Evolutionary conservation across 371 early-diverging fungal species (phyloP), one percentile per base, ranked within the genome.

Genomic region (Apophysomyces elegans): DNA sequence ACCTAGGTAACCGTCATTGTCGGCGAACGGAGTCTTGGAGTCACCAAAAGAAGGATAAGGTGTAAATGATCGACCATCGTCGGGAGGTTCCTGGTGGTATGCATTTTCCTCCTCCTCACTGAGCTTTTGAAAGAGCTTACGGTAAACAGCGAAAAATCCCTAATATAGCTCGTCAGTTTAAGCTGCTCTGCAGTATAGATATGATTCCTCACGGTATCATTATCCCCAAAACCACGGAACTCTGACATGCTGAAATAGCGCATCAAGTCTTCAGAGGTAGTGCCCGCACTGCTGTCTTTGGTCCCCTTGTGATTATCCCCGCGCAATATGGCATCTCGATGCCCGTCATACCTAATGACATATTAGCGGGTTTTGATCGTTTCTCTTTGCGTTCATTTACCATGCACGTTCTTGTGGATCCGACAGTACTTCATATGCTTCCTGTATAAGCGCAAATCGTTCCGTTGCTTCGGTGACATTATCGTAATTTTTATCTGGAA

Each of bases 401-500:
- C 95, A 96, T 5, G 93, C 83, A 43, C 97, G 90, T 76, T 97
- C 97, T 57, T 96, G 93, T 11, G 91, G 89, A 75, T 94, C 93
- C 5, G 90, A 91, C 54, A 95, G 69, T 0, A 92, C 90, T 63
- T 96, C 95, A 72, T 97, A 97, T 2, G 98, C 98, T 59, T 92
- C 86, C 65, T 92, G 94, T 50, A 97, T 91, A 66, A 90, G 77
- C 0, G 93, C 87, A 83, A 98, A 98, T 56, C 87, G 79, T 41
- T 86, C 81, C 7, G 94, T 96, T 3, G 96, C 92, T 75, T 95
- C 95, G 59, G 94, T 91, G 8, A 89, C 75, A 59, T 90, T 77
- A 67, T 91, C 86, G 36, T 82, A 85, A 84, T 98, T 97, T 75
- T 96, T 96, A 83, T 98, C 94, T 90, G 69, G 1, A 32, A 11